Evolutionary conservation across 495 filamentous ascomycete genomes (phyloP).

Genomic region (Penicillium simplicissimum): DNA sequence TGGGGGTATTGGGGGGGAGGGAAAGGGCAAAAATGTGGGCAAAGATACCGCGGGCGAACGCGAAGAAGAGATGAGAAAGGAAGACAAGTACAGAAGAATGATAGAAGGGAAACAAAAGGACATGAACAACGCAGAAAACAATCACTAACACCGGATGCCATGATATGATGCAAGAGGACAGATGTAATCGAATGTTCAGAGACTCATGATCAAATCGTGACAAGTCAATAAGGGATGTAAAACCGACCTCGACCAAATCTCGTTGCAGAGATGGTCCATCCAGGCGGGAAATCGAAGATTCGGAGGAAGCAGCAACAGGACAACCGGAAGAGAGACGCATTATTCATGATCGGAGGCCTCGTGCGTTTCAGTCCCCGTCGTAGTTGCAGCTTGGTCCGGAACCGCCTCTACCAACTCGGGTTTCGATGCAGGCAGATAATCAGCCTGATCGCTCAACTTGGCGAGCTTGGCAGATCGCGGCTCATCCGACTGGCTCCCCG

Average conservation of each 20-base stretch:
- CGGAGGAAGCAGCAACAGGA: slow-evolving; percentile 6
- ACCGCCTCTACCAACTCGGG: slow-evolving; percentile 39
- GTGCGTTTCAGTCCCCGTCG: slow-evolving; percentile 26
- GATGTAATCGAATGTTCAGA: slow-evolving; percentile 18
- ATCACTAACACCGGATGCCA: slow-evolving; percentile 29
- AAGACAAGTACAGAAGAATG: slow-evolving; percentile 3
- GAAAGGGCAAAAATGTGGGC: slow-evolving; percentile 8
- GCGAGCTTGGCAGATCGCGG: slow-evolving; percentile 44
- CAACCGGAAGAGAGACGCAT: slow-evolving; percentile 12
- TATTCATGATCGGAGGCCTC: slow-evolving; percentile 42
- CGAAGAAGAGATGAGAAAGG: slow-evolving; percentile 3
- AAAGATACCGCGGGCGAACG: not conserved
- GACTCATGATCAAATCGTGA: slow-evolving; percentile 22
- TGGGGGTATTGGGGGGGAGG: slow-evolving; percentile 22
- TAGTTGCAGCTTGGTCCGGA: slow-evolving; percentile 29
- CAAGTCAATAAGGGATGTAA: slow-evolving; percentile 8
- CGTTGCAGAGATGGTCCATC: not conserved
- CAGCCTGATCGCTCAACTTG: slow-evolving; percentile 37
- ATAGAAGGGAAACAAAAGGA: not conserved
- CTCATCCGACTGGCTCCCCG: slow-evolving; percentile 27
- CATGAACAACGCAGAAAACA: slow-evolving; percentile 8
- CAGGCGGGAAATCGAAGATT: not conserved
- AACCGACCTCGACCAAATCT: slow-evolving; percentile 10
- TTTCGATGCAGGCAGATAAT: slow-evolving; percentile 38
- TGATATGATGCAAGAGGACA: slow-evolving; percentile 31